Evolutionary conservation across 1,284 basidiomycete genomes (phyloP), one percentile per base, ranked within the genome.

Genomic region (Ustilago tritici): DNA sequence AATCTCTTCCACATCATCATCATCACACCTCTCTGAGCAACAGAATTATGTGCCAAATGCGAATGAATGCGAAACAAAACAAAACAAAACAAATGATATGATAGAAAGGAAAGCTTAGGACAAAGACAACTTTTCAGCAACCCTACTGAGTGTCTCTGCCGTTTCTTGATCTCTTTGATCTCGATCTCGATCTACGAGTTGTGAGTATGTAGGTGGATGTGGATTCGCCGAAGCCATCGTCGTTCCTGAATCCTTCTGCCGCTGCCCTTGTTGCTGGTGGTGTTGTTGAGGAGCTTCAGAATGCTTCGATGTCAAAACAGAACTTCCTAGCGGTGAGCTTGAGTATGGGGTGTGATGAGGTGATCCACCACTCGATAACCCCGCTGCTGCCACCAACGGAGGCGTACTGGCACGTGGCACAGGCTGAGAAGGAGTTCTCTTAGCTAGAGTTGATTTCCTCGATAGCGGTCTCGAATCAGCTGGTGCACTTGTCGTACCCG

Each of bases 341-440:
- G 75, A 77, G 50, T 64, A 77, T 6, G 70, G 75, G 50, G 66
- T 70, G 52, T 65, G 74, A 23, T 69, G 69, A 11, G 69, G 65
- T 17, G 74, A 76, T n/a, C 61, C 58, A 36, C 49, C 19, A 7
- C 41, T 57, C 17, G 17, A 40, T 23, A 41, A 17, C 23, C 43
- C 28, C 15, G 53, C 41, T 15, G 58, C 34, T 32, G 38, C 54
- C 2, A 34, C 49, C 23, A 67, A n/a, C 7, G 68, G 73, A 15
- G 68, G 68, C 15, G 68, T 70, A 47, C 61, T 63, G 19, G 67
- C 53, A 32, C 64, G 60, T 49, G 36, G 61, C 12, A 65, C 41
- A 15, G 66, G 49, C 53, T 70, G 67, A 32, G 60, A 52, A n/a
- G 68, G 23, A 34, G 68, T 57, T 57, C 66, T 66, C 28, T 58